phyloP scores from a whole-genome alignment of 805 yeast genomes.

The Naumovozyma dairenensis region DNA sequence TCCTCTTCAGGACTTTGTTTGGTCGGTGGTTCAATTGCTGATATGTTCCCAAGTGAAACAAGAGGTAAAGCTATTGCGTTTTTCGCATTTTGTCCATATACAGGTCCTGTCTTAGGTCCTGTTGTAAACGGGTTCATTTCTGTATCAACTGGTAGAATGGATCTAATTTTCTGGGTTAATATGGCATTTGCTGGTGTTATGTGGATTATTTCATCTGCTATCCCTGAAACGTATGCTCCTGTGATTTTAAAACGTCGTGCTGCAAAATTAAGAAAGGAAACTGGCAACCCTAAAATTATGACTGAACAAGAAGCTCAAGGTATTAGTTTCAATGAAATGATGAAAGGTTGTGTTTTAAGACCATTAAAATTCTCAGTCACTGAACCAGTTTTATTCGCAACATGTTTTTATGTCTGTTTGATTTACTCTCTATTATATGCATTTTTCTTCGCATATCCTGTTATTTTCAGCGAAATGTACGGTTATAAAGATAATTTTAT shows the following conservation, averaged over 20 bases:
- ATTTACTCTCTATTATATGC: conserved; percentile 87
- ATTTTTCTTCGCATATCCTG: conserved; percentile 92
- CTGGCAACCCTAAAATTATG: conserved; percentile 77
- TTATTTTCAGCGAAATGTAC: conserved; percentile 67
- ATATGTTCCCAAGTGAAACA: conserved; percentile 69
- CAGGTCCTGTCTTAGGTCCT: conserved; percentile 89
- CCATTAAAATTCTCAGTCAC: conserved; percentile 70
- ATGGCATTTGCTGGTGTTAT: conserved; percentile 84
- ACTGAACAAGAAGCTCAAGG: conserved; percentile 88
- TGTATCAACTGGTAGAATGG: conserved; percentile 57
- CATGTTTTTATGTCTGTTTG: conserved; percentile 79
- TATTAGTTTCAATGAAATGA: conserved; percentile 54
- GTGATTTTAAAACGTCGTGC: conserved; percentile 65
- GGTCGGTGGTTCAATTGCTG: conserved; percentile 89
- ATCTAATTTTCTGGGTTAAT: conserved; percentile 78
- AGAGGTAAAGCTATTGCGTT: conserved; percentile 86
- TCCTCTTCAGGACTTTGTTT: conserved; percentile 73
- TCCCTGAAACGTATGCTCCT: conserved; percentile 92
- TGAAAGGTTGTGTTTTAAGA: conserved; percentile 63
- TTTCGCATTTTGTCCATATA: conserved; percentile 86
- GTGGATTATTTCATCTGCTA: conserved; percentile 53
- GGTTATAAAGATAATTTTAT: conserved; percentile 67
- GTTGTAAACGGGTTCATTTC: conserved; percentile 79
- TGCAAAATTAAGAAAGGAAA: conserved; percentile 54
- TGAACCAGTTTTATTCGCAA: conserved; percentile 77